Conservation (phyloP, 352 stramenopile genomes). For the Globisporangium spiculum region DNA sequence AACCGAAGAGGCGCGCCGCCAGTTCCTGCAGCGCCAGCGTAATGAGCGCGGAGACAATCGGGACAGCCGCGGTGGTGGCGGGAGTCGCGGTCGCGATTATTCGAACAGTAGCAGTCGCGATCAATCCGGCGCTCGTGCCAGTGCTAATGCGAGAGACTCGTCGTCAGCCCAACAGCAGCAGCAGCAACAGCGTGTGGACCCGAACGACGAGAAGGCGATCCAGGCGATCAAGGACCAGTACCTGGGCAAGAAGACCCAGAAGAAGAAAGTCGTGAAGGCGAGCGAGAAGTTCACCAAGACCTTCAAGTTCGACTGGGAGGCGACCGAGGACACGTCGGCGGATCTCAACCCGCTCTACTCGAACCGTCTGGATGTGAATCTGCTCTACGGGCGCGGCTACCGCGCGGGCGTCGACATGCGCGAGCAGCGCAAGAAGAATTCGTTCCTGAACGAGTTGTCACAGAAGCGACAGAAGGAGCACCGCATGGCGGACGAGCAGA, state of each 20-base stretch:
- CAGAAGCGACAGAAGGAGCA: constrained; percentile 86
- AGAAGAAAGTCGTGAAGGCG: constrained; percentile 90
- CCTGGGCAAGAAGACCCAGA: constrained; percentile 79
- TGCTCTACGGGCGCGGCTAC: constrained; percentile 91
- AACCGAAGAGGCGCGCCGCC: constrained; percentile 49
- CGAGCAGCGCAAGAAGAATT: constrained; percentile 91
- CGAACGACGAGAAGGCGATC: constrained; percentile 71
- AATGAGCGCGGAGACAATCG: constrained; percentile 28
- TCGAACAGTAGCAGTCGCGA: constrained; percentile 1
- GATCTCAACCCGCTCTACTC: constrained; percentile 92
- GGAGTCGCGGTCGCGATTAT: constrained; percentile 4
- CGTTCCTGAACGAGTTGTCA: constrained; percentile 84
- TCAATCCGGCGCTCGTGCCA: constrained; percentile 8
- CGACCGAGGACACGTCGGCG: constrained; percentile 87
- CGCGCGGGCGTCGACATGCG: constrained; percentile 91
- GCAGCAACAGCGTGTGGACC: constrained; percentile 21
- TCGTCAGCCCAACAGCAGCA: neutral
- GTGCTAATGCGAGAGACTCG: neutral
- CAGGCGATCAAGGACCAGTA: constrained; percentile 89
- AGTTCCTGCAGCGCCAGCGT: constrained; percentile 62
- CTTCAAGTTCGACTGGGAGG: constrained; percentile 95
- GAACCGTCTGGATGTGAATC: constrained; percentile 86
- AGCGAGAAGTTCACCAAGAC: constrained; percentile 93
- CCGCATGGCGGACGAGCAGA: constrained; percentile 58
- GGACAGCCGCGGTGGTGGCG: constrained; percentile 10